Percentiles rank a stretch among this genome's conserved stretches.
Conservation (phyloP, 352 stramenopile genomes). For the Phytophthora hybrid region DNA sequence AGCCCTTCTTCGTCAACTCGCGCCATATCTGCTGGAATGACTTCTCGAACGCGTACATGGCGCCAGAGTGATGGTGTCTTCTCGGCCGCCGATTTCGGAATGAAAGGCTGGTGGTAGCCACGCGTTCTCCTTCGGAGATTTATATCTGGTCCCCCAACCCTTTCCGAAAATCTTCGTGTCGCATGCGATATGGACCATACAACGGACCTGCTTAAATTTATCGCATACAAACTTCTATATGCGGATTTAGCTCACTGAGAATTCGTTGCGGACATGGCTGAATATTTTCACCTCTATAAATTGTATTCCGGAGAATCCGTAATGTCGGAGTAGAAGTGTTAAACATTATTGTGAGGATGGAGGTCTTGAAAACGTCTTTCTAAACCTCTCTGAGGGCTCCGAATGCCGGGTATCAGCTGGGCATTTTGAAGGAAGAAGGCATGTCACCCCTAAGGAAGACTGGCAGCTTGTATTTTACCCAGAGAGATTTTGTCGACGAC, state of each 20-base stretch:
- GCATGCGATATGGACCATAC: conserved; percentile 9
- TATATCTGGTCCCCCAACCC: conserved; percentile 13
- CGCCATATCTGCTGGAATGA: conserved; percentile 18
- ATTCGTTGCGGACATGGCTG: conserved; percentile 16
- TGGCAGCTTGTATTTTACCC: no score
- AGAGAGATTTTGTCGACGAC: no score
- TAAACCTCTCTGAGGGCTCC: no score
- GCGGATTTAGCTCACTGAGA: conserved; percentile 1
- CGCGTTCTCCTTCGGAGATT: conserved; percentile 14
- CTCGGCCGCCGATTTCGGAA: conserved; percentile 8
- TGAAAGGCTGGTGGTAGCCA: conserved; percentile 8
- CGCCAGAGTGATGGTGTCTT: conserved; percentile 11
- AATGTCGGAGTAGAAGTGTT: no score
- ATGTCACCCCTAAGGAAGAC: no score
- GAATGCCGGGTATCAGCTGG: no score
- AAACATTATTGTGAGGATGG: no score
- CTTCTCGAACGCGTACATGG: conserved; percentile 14
- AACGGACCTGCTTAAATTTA: conserved; percentile 15
- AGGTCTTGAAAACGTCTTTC: no score
- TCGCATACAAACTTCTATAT: conserved; percentile 27
- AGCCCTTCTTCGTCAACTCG: conserved; percentile 20
- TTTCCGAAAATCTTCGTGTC: conserved; percentile 14
- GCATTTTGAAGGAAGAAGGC: no score
- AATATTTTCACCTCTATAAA: conserved; percentile 12
- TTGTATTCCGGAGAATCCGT: no score